Percentiles rank a stretch among this genome's conserved stretches.
phyloP scores from a whole-genome alignment of 306 rosid genomes.

The Acacia acuminata region DNA sequence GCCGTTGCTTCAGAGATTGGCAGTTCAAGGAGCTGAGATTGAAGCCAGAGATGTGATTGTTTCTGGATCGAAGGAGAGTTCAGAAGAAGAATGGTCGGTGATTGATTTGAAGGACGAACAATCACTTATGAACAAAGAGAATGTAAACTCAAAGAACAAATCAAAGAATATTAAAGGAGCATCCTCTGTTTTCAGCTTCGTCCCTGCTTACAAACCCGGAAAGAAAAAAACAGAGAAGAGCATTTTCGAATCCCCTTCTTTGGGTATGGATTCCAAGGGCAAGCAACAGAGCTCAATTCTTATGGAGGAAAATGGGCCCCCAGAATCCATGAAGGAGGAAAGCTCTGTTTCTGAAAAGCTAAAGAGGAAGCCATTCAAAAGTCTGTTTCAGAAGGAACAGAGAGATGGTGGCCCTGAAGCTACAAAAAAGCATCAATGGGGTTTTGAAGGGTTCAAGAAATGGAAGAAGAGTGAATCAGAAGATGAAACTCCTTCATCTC shows the following conservation, averaged over 20 bases:
- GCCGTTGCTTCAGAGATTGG: slow-evolving; percentile 74
- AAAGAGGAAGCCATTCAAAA: slow-evolving; percentile 39
- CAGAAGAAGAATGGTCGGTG: slow-evolving; percentile 79
- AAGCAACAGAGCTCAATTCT: slow-evolving; percentile 42
- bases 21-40: slow-evolving; percentile 69
- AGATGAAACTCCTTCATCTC: slow-evolving; percentile 52
- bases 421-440: slow-evolving; percentile 38
- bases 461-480: slow-evolving; percentile 65
- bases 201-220: slow-evolving; percentile 49
- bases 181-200: slow-evolving; percentile 60
- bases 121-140: slow-evolving; percentile 47
- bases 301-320: background rate
- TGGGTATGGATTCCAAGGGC: slow-evolving; percentile 26
- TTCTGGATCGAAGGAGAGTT: slow-evolving; percentile 40
- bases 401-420: slow-evolving; percentile 32
- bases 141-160: slow-evolving; percentile 54
- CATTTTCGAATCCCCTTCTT: slow-evolving; percentile 52
- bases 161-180: slow-evolving; percentile 64
- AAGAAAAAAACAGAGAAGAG: slow-evolving; percentile 63
- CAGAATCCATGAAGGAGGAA: background rate
- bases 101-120: slow-evolving; percentile 84
- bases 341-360: slow-evolving; percentile 17
- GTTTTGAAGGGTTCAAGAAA: slow-evolving; percentile 53
- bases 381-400: slow-evolving; percentile 34
- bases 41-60: slow-evolving; percentile 58